These are phyloP conservation scores for Picea sitchensis DNA, from an alignment of 75 land plant species.

Conservation along the genomic window DNA sequence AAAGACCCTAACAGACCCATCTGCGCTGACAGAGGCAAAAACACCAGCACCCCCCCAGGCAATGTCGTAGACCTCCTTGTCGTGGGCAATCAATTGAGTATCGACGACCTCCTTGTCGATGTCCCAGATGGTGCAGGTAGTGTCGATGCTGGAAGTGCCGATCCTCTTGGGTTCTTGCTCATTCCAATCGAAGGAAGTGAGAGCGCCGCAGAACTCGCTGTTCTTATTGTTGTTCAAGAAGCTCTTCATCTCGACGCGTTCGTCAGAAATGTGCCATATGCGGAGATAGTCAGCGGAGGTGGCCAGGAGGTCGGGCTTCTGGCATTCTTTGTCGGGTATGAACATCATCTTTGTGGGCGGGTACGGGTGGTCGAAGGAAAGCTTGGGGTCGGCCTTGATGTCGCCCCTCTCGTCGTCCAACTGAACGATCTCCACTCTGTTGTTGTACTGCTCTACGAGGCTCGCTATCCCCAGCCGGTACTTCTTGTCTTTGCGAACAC, in stretches of 20 bases:
- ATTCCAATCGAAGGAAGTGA: conserved; percentile 55
- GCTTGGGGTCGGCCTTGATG: conserved; percentile 33
- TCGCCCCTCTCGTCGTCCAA: conserved; percentile 46
- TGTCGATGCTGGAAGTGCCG: conserved; percentile 50
- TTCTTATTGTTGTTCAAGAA: conserved; percentile 3
- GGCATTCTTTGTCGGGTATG: conserved; percentile 50
- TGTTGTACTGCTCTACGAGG: conserved; percentile 35
- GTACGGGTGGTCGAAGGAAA: conserved; percentile 48
- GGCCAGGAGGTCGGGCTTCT: conserved; percentile 40
- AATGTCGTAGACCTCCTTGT: conserved; percentile 76
- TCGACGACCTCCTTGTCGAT: conserved; percentile 70
- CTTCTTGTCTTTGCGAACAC: conserved; percentile 47
- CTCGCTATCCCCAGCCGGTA: conserved; percentile 46
- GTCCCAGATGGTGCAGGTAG: conserved; percentile 56
- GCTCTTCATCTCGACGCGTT: conserved; percentile 40
- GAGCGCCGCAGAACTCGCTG: conserved; percentile 44
- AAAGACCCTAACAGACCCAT: conserved; percentile 86
- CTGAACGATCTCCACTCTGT: conserved; percentile 48
- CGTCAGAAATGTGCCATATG: conserved; percentile 46
- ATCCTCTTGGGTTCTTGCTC: conserved; percentile 42
- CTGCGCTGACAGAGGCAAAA: conserved; percentile 95
- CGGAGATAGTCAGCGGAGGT: conserved; percentile 51
- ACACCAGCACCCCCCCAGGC: conserved; percentile 95
- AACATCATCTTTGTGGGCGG: conserved; percentile 56
- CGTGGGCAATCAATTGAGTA: conserved; percentile 95